phyloP scores from a whole-genome alignment of 2,329 filamentous ascomycete species.

The Pseudopithomyces chartarum region DNA sequence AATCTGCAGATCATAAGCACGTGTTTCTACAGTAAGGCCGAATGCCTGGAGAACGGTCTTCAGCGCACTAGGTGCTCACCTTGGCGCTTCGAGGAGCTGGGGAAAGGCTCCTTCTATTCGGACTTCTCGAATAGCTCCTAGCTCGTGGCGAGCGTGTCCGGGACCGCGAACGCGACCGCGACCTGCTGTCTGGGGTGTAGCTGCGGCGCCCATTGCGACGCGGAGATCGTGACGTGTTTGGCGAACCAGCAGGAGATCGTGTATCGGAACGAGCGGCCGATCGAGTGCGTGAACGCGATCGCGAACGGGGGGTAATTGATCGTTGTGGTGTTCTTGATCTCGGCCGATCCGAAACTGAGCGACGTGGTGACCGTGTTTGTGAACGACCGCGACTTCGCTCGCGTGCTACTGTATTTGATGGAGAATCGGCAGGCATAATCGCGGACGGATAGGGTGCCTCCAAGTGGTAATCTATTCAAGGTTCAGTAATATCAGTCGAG shows the following conservation, averaged over 20 bases:
- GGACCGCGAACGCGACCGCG: constrained; percentile 25
- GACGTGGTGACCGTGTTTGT: constrained; percentile 34
- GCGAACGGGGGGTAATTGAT: constrained; percentile 46
- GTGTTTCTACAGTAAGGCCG: constrained; percentile 5
- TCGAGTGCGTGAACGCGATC: constrained; percentile 43
- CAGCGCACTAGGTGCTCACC: constrained; percentile 25
- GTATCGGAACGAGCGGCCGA: constrained; percentile 41
- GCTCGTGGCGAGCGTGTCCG: constrained; percentile 24
- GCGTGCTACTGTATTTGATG: constrained; percentile 26
- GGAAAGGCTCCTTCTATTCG: constrained; percentile 38
- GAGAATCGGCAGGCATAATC: constrained; percentile 25
- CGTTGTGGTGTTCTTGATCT: constrained; percentile 39
- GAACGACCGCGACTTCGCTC: constrained; percentile 45
- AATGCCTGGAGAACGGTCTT: background rate
- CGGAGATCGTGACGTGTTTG: constrained; percentile 25
- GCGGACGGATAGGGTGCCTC: background rate
- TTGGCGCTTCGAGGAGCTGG: constrained; percentile 46
- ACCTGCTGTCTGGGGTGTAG: constrained; percentile 34
- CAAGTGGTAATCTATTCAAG: background rate
- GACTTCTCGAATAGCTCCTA: constrained; percentile 42
- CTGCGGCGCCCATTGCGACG: constrained; percentile 45
- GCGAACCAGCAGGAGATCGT: constrained; percentile 23
- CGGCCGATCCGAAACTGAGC: constrained; percentile 28
- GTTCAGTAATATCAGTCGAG: background rate
- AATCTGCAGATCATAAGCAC: constrained; percentile 62